These are phyloP conservation scores for Helotiales sp. DNA, from an alignment of 2,329 filamentous ascomycete species.

Conservation along the genomic window DNA sequence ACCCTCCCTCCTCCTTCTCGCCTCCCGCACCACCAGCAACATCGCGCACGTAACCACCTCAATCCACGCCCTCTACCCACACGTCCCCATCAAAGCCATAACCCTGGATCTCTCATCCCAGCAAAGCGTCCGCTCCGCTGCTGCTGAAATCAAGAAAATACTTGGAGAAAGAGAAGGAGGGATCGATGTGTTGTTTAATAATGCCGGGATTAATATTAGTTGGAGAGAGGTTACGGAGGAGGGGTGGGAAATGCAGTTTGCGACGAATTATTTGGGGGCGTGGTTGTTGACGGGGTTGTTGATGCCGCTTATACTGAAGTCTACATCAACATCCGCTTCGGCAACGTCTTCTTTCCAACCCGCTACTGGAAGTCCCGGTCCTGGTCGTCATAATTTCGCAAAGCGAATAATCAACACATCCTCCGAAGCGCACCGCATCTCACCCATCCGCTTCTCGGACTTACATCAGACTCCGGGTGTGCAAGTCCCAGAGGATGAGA, in stretches of 20 bases:
- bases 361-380: not conserved
- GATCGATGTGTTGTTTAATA: slow-evolving; percentile 44
- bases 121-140: slow-evolving; percentile 47
- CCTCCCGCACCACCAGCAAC: slow-evolving; percentile 22
- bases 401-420: slow-evolving; percentile 25
- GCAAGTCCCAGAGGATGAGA: slow-evolving; percentile 40
- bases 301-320: slow-evolving; percentile 22
- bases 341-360: too few relatives aligned
- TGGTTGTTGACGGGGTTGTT: slow-evolving; percentile 30
- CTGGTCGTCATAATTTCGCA: too few relatives aligned
- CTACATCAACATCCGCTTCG: not conserved
- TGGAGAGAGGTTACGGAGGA: slow-evolving; percentile 43
- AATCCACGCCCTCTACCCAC: slow-evolving; percentile 14
- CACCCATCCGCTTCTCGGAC: slow-evolving; percentile 42
- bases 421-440: slow-evolving; percentile 30
- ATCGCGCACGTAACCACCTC: slow-evolving; percentile 13
- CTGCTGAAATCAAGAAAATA: slow-evolving; percentile 48
- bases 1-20: slow-evolving; percentile 24
- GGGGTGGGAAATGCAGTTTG: slow-evolving; percentile 40
- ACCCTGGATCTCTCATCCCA: slow-evolving; percentile 47
- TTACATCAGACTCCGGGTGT: slow-evolving; percentile 34
- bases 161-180: slow-evolving; percentile 30
- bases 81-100: slow-evolving; percentile 6
- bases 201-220: slow-evolving; percentile 48
- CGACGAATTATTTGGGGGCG: slow-evolving; percentile 10